Base-by-base conservation (phyloP, 75 land plant genomes). In the Selaginella tamariscina region DNA sequence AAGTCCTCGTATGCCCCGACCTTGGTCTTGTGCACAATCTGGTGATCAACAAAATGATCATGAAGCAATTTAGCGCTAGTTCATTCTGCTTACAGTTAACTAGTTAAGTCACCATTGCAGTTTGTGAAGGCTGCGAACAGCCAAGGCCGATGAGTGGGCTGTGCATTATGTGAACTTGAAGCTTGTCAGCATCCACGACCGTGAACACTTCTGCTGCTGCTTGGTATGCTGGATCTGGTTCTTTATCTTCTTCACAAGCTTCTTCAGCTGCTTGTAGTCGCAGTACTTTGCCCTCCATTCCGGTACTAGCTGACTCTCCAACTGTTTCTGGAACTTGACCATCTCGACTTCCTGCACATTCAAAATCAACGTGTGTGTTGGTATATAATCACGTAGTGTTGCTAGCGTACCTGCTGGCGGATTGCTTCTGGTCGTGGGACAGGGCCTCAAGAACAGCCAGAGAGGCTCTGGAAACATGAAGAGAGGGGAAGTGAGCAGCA, bases 231-330 rank as follows among this genome's bases (percentile, higher is more conserved):
- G 49, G 49, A 39, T 39, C 49, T 39, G 49, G 49, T 39, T 65
- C 54, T 79, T 72, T 57, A 86, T 78, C 56, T 56, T 83, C 65
- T 86, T 91, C 1, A 92, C 68, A 23, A 81, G 82, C 44, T 92
- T 92, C 79, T 92, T 92, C 66, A 92, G 73, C 56, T 80, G 77
- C 79, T 82, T 71, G 69, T 92, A 92, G 65, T 86, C 79, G 22
- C 93, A 94, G 70, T 91, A 92, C n/a, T 86, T 86, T 2, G 78
- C 85, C 69, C 93, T 83, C 97, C 97, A 92, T 67, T 92, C 97
- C n/a, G 97, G 95, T 24, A 92, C 86, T 39, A 92, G 80, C 71
- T 89, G 89, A 0, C 67, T 80, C 66, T 92, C 90, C 73, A 92
- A 82, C 65, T 92, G 95, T 74, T 89, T 92, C n/a, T 84, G 80